Conservation (phyloP, 2,329 filamentous ascomycete species). For the Penicillium sp. region DNA sequence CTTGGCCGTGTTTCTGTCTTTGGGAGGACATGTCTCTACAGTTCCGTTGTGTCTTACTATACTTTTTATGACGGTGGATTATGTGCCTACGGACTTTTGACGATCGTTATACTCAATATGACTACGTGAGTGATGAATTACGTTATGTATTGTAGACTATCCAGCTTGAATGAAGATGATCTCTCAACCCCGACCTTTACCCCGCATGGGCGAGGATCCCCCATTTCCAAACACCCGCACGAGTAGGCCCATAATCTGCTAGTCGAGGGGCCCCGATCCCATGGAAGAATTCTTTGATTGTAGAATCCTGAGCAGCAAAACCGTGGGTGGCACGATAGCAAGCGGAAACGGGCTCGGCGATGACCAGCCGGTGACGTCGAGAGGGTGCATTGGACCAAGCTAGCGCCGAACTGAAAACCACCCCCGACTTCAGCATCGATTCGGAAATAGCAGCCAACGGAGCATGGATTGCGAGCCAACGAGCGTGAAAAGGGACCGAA, state of each 20-base stretch:
- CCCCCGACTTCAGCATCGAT: neutral
- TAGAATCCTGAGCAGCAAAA: neutral
- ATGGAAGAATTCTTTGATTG: neutral
- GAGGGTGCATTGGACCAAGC: constrained; percentile 3
- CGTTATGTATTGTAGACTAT: neutral
- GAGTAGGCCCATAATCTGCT: neutral
- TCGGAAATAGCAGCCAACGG: neutral
- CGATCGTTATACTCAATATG: constrained; percentile 12
- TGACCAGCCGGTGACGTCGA: constrained; percentile 30
- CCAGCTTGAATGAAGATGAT: neutral
- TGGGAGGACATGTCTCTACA: neutral
- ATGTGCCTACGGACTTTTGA: constrained; percentile 7
- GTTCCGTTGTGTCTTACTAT: constrained; percentile 27
- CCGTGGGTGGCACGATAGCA: neutral
- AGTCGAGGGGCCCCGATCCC: neutral
- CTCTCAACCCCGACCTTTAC: constrained; percentile 14
- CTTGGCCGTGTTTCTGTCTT: neutral
- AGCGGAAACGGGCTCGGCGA: constrained; percentile 9
- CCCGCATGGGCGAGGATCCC: constrained; percentile 13
- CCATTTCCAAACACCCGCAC: neutral
- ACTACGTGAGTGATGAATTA: constrained; percentile 12
- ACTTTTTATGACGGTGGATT: constrained; percentile 16
- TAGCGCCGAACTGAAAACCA: constrained; percentile 4
- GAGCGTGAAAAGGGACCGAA: neutral
- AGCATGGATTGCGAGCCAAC: neutral